Evolutionary conservation across 148 eudicot species (phyloP).

Genomic region (Pouteria glomerata): DNA sequence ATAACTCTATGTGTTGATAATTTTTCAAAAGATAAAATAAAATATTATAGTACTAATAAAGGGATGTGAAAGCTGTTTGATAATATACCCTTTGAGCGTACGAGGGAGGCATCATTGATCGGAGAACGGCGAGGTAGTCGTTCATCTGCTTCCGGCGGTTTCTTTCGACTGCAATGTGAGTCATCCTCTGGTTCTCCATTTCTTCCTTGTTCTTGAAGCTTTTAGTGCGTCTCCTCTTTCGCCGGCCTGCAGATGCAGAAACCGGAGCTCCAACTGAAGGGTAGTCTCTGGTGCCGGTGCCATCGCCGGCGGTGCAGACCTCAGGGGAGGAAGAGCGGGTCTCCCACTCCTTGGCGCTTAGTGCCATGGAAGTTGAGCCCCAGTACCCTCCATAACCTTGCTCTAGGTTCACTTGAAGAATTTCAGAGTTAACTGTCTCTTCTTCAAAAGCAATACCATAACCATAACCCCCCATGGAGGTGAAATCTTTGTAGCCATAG

Average conservation of each 20-base stretch:
- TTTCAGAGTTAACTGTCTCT: background rate
- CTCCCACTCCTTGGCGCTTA: background rate
- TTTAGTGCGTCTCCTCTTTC: slow-evolving; percentile 27
- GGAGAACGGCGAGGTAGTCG: slow-evolving; percentile 45
- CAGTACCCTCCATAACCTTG: background rate
- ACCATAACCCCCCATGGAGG: background rate
- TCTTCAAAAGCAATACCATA: slow-evolving; percentile 14
- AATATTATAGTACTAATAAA: too few species aligned
- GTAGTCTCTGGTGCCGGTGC: background rate
- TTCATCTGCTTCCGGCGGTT: slow-evolving; percentile 59
- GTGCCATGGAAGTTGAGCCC: slow-evolving; percentile 11
- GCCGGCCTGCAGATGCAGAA: background rate
- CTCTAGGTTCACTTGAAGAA: background rate
- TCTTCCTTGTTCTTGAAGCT: slow-evolving; percentile 41
- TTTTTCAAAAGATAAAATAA: too few species aligned
- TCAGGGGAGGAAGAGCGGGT: slow-evolving; percentile 12
- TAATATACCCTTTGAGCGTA: slow-evolving; percentile 42
- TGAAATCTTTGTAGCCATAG: slow-evolving; percentile 16
- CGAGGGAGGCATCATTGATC: slow-evolving; percentile 56
- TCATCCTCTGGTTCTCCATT: slow-evolving; percentile 56
- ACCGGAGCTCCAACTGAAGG: background rate
- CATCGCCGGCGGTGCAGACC: background rate
- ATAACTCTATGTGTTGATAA: too few species aligned
- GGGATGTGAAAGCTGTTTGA: background rate
- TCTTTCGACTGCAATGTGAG: slow-evolving; percentile 55